phyloP scores from a whole-genome alignment of 441 rosid genomes.

The Gossypium schwendimanii region DNA sequence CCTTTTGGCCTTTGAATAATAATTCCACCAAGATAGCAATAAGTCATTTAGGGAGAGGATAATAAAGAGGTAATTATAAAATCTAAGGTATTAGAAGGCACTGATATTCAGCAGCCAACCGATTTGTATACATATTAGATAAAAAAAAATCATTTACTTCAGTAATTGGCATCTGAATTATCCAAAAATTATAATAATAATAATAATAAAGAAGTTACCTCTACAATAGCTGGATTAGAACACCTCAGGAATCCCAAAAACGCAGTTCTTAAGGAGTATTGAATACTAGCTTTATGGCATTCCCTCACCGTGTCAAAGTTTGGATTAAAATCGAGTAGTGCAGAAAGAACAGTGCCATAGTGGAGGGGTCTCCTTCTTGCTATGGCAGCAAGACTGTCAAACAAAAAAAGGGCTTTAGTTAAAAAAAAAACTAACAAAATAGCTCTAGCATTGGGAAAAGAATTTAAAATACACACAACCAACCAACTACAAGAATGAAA shows the following conservation, averaged over 20 bases:
- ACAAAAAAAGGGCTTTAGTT: constrained; percentile 21
- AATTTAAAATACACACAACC: constrained; percentile 8
- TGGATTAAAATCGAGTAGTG: constrained; percentile 69
- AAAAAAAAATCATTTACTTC: neutral
- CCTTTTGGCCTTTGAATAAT: neutral
- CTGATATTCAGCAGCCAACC: neutral
- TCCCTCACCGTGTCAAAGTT: constrained; percentile 59
- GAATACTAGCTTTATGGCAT: constrained; percentile 70
- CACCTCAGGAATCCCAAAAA: constrained; percentile 92
- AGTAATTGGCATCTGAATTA: constrained; percentile 4
- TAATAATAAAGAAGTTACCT: constrained; percentile 41
- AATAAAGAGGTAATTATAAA: neutral
- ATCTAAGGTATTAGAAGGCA: neutral
- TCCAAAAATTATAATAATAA: neutral
- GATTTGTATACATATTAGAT: neutral
- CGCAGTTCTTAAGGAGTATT: constrained; percentile 87
- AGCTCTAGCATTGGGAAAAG: neutral
- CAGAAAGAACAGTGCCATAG: constrained; percentile 63
- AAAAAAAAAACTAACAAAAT: neutral
- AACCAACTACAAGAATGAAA: constrained; percentile 3
- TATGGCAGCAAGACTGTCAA: constrained; percentile 84
- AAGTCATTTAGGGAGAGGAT: neutral
- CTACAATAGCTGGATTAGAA: constrained; percentile 60
- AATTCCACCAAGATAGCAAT: constrained; percentile 5
- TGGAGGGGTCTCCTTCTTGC: constrained; percentile 83